phyloP scores from a whole-genome alignment of 2,329 filamentous ascomycete species.

The Drechslerella coelobrocha region DNA sequence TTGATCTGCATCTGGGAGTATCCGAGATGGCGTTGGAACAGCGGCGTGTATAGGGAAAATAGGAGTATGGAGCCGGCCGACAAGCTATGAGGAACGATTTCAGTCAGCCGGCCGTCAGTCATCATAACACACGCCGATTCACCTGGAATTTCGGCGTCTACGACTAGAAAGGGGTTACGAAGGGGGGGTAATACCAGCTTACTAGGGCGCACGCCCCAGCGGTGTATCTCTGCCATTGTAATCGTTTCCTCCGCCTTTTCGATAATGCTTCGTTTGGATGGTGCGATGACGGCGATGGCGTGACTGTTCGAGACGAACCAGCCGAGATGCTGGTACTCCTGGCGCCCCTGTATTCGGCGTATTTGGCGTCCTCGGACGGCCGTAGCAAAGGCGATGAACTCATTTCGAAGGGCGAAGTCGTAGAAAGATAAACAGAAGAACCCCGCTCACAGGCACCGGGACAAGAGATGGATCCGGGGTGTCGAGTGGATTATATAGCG shows the following conservation, averaged over 20 bases:
- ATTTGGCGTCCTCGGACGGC: conserved; percentile 37
- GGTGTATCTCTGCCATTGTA: conserved; percentile 43
- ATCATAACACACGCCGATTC: conserved; percentile 1
- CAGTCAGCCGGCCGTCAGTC: background rate
- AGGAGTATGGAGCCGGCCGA: conserved; percentile 91
- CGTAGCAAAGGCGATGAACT: conserved; percentile 38
- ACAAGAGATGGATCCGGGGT: background rate
- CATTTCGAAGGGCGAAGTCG: conserved; percentile 12
- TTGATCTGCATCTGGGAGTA: conserved; percentile 95
- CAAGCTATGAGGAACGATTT: conserved; percentile 58
- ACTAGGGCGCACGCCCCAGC: conserved; percentile 43
- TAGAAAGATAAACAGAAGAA: background rate
- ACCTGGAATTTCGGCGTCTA: background rate
- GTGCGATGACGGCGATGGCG: conserved; percentile 22
- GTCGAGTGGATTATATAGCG: conserved; percentile 1
- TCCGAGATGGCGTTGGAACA: conserved; percentile 83
- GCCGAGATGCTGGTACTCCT: conserved; percentile 44
- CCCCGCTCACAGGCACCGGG: conserved; percentile 14
- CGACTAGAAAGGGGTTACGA: background rate
- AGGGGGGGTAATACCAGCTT: conserved; percentile 32
- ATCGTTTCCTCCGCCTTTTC: conserved; percentile 28
- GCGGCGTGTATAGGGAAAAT: conserved; percentile 90
- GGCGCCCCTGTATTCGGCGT: conserved; percentile 25
- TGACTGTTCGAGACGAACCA: conserved; percentile 38
- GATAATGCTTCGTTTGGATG: conserved; percentile 34